Evolutionary conservation across 164 flowering plant genomes (phyloP).

Genomic region (Houttuynia cordata): DNA sequence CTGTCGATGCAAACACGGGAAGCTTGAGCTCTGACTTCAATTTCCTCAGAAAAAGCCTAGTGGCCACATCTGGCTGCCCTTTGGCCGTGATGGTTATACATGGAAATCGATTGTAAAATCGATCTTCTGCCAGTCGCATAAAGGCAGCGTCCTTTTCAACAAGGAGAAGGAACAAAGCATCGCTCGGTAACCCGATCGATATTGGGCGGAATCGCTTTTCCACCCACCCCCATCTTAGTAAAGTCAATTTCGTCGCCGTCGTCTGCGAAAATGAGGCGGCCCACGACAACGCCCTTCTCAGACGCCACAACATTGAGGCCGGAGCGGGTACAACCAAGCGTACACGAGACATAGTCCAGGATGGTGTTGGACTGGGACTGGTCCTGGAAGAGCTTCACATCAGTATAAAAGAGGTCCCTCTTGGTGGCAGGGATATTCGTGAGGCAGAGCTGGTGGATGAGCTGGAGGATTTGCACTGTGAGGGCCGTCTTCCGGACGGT

Average conservation of each 20-base stretch:
- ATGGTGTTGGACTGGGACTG: conserved; percentile 83
- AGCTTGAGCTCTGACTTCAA: conserved; percentile 83
- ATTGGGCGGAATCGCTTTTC: conserved; percentile 96
- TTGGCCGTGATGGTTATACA: conserved; percentile 91
- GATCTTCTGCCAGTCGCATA: conserved; percentile 83
- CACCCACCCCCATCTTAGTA: conserved; percentile 97
- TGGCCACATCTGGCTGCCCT: conserved; percentile 98
- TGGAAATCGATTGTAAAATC: conserved; percentile 91
- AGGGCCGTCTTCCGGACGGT: conserved; percentile 82
- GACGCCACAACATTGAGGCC: conserved; percentile 85
- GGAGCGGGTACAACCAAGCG: conserved; percentile 89
- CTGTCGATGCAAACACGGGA: conserved; percentile 91
- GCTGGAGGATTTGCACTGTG: conserved; percentile 60
- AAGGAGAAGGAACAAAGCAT: conserved; percentile 76
- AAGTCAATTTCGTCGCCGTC: conserved; percentile 96
- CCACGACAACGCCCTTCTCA: conserved; percentile 93
- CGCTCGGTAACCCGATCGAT: conserved; percentile 92
- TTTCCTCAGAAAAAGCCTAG: conserved; percentile 82
- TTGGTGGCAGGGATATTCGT: conserved; percentile 88
- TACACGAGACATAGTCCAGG: conserved; percentile 83
- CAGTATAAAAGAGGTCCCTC: conserved; percentile 92
- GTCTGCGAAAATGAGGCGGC: conserved; percentile 72
- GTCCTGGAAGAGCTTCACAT: conserved; percentile 88
- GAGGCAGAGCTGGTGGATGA: conserved; percentile 67
- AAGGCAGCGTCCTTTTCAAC: conserved; percentile 99